phyloP scores from a whole-genome alignment of 2,329 filamentous ascomycete species.

The Aureobasidium zeae region DNA sequence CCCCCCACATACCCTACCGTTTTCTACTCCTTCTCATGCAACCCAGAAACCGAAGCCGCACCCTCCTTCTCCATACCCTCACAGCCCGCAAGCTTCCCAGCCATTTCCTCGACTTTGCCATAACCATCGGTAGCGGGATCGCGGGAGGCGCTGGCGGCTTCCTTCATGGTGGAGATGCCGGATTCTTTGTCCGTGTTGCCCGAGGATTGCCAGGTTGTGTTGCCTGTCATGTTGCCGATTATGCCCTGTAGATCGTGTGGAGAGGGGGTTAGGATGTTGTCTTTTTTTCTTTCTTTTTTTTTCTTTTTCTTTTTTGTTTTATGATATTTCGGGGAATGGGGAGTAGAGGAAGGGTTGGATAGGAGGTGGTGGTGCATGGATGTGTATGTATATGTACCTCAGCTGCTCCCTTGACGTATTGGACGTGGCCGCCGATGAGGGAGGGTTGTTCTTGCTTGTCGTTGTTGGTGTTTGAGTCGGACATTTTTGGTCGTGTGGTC shows the following conservation, averaged over 20 bases:
- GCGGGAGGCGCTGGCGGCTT: conserved; percentile 47
- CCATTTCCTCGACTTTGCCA: conserved; percentile 55
- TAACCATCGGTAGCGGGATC: conserved; percentile 47
- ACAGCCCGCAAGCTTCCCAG: conserved; percentile 55
- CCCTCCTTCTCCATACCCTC: conserved; percentile 62
- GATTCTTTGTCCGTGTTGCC: conserved; percentile 56
- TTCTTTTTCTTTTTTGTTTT: too few relatives aligned
- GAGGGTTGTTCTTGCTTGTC: conserved; percentile 47
- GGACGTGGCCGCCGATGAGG: conserved; percentile 54
- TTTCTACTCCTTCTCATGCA: too few relatives aligned
- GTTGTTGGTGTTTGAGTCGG: conserved; percentile 19
- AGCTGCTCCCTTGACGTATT: conserved; percentile 60
- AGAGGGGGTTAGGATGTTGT: not conserved
- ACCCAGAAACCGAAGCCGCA: too few relatives aligned
- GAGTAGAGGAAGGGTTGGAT: not conserved
- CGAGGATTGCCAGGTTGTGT: conserved; percentile 53
- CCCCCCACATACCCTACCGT: too few relatives aligned
- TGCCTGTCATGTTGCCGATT: conserved; percentile 54
- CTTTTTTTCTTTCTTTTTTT: too few relatives aligned
- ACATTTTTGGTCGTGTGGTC: conserved; percentile 17
- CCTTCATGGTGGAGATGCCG: conserved; percentile 55
- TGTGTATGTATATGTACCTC: conserved; percentile 47
- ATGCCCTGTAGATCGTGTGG: too few relatives aligned
- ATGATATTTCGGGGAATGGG: not conserved
- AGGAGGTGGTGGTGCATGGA: too few relatives aligned